Base-by-base conservation (phyloP, 2,329 filamentous ascomycete species). In the Aspergillus persii region DNA sequence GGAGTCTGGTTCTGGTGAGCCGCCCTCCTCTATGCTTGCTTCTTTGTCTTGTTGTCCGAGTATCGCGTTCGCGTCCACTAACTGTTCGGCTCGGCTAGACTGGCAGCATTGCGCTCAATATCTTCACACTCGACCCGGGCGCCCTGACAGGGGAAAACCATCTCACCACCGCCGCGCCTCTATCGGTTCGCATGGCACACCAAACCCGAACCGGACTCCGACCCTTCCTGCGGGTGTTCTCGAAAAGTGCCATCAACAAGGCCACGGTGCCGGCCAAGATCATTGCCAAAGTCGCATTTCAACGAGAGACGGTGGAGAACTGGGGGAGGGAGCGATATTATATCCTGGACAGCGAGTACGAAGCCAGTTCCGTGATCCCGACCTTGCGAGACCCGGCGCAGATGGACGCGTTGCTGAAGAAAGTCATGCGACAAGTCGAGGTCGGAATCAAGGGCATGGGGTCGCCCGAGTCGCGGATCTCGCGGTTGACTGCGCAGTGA, bases 101-200 rank as follows among this genome's bases (percentile, higher is more conserved):
- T 12, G 71, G 63, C 2, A 72, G 70, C 58, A 74, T 76, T 41
- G 62, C 70, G 8, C 66, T 76, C n/a, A 71, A 74, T 56, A 69
- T 76, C 55, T 74, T 69, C 63, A 75, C 71, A 1, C 62, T 76
- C 51, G 72, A 75, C 57, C 74, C 72, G 5, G 73, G 73, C 23
- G 66, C 61, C 4, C 66, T 74, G 57, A 59, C 64, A 11, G 70
- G 71, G 15, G 62, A 68, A 8, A 69, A 63, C 27, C 67, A 68
- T 31, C 56, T 69, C 30, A 63, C 66, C n/a, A 65, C 61, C 5
- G 59, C 63, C 18, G 65, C 66, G 1, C 71, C 72, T 48, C 54
- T 68, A 56, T 73, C 70, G 11, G 65, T 74, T 41, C 61, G 66
- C 64, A 65, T 74, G 59, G 68, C 66, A 57, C 67, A 71, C 54